Percentiles rank a stretch among this genome's conserved stretches.
Conservation (phyloP, 225 moss, liverwort and hornwort genomes). For the Pseudoscleropodium purum region DNA sequence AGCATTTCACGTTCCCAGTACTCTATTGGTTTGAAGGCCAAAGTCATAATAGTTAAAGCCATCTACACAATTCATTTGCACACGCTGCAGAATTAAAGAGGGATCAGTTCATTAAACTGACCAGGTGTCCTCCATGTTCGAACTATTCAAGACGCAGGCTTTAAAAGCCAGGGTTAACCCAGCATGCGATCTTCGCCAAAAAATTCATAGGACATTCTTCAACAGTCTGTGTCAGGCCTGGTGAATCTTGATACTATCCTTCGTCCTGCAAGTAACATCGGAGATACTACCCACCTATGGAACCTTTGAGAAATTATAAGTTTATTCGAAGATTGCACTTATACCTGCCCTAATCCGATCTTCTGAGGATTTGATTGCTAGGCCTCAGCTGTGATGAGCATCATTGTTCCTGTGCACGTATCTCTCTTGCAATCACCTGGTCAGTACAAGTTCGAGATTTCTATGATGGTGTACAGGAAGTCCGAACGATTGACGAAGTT, state of each 20-base stretch:
- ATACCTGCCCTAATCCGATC: conserved; percentile 10
- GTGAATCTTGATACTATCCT: neutral
- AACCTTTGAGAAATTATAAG: neutral
- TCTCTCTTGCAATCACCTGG: neutral
- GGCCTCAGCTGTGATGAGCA: neutral
- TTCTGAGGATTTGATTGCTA: conserved; percentile 6
- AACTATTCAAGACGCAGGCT: neutral
- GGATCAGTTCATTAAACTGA: neutral
- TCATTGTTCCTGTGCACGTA: neutral
- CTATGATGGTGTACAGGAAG: neutral
- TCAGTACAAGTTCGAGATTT: neutral
- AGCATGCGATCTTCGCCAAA: neutral
- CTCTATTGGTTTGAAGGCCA: neutral
- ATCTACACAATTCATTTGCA: neutral
- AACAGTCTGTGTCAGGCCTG: neutral
- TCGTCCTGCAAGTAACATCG: neutral
- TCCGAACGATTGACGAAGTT: neutral
- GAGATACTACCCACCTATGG: neutral
- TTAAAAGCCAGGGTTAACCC: neutral
- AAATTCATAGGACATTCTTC: neutral
- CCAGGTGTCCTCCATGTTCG: neutral
- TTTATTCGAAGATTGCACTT: neutral
- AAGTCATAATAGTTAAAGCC: neutral
- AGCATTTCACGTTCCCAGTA: neutral
- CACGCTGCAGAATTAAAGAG: neutral